A percentile compares a stretch with the other conserved stretches of the same genome.
phyloP scores from a whole-genome alignment of 257 asterid species.

The Lycium barbarum region DNA sequence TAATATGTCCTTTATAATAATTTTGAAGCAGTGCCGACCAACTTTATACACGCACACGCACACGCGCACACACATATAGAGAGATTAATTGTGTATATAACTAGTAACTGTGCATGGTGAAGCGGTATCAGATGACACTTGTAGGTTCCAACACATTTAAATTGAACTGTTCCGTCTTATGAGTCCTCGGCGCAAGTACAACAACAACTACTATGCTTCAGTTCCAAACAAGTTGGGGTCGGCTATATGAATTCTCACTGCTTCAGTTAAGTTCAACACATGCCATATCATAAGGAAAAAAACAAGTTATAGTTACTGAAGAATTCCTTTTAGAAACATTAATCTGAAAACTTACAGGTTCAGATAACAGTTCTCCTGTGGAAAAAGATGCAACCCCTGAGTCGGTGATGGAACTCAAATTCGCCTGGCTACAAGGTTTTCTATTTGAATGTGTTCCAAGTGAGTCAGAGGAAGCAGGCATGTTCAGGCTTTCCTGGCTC shows the following conservation, averaged over 20 bases:
- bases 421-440: slow-evolving; percentile 54
- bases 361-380: slow-evolving; percentile 63
- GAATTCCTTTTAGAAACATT: neutral
- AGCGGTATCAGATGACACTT: too few species aligned
- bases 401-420: slow-evolving; percentile 44
- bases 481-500: slow-evolving; percentile 54
- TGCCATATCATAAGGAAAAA: neutral
- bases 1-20: neutral
- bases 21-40: neutral
- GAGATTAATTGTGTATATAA: too few species aligned
- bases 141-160: neutral
- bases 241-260: too few species aligned
- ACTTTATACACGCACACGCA: too few species aligned
- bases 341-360: slow-evolving; percentile 58
- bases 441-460: slow-evolving; percentile 56
- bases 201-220: too few species aligned
- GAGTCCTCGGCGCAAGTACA: neutral
- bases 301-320: slow-evolving; percentile 18
- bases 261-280: too few species aligned
- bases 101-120: too few species aligned
- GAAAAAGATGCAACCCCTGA: slow-evolving; percentile 49
- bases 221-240: too few species aligned
- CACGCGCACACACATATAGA: too few species aligned
- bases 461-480: slow-evolving; percentile 63
- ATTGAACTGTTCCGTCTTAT: neutral